Conservation (phyloP, 495 filamentous ascomycete species). For the Lasiosphaeria miniovina region DNA sequence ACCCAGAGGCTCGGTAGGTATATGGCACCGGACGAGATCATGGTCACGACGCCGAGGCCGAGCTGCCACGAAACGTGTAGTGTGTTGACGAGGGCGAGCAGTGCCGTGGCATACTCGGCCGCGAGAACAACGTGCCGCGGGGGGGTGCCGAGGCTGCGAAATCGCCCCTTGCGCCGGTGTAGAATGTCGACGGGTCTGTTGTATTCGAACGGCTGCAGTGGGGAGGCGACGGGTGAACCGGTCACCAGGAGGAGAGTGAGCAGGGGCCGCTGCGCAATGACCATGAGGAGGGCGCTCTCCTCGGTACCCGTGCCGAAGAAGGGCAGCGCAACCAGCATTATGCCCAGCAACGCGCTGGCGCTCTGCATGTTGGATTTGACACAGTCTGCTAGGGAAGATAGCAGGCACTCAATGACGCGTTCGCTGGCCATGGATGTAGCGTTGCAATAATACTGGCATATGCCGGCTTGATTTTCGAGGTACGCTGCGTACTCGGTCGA, state of each 20-base stretch:
- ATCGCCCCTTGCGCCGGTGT: conserved; percentile 2
- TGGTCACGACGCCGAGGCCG: conserved; percentile 21
- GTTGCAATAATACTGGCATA: background rate
- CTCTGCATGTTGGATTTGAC: conserved; percentile 27
- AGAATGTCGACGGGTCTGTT: conserved; percentile 18
- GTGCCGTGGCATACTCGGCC: conserved; percentile 23
- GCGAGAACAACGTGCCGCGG: conserved; percentile 9
- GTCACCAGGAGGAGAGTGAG: conserved; percentile 21
- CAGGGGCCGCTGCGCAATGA: conserved; percentile 19
- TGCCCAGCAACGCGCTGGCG: conserved; percentile 29
- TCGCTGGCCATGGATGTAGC: conserved; percentile 5
- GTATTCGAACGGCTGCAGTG: conserved; percentile 22
- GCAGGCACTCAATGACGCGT: conserved; percentile 26
- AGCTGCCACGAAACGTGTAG: conserved; percentile 11
- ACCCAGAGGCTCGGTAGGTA: conserved; percentile 22
- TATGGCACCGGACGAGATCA: conserved; percentile 16
- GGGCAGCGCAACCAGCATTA: conserved; percentile 27
- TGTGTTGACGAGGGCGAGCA: conserved; percentile 1
- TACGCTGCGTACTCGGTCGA: background rate
- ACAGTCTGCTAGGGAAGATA: conserved; percentile 23
- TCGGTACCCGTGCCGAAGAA: conserved; percentile 20
- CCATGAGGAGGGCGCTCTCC: conserved; percentile 21
- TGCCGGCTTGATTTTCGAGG: background rate
- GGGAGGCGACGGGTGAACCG: conserved; percentile 22
- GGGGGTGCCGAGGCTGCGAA: conserved; percentile 12